Evolutionary conservation across 805 yeast genomes (phyloP), one percentile per base, ranked within the genome.

Genomic region (Candida ficus): DNA sequence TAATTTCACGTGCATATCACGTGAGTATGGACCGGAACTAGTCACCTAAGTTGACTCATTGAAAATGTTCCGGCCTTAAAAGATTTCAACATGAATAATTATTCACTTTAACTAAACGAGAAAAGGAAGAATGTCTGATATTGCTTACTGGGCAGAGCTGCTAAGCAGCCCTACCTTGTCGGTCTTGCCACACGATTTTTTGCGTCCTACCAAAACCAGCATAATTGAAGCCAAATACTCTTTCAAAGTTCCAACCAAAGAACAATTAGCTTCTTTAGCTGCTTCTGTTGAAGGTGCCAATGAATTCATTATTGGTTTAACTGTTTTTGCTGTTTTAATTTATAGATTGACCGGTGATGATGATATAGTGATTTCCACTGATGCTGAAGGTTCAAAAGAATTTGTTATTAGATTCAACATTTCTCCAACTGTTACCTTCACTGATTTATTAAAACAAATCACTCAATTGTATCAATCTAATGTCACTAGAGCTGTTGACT

Each of bases 281-380:
- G 25, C 44, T 26, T 47, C 55, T 30, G 47, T 58, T 26, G 32
- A 56, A 8, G 49, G 57, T n/a, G 41, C 63, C 7, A 39, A 50
- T 17, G 52, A 58, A 7, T 85, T 82, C 58, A 56, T 67, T 9
- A 61, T 75, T 13, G 79, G 80, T 0, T 67, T 87, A 46, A 67
- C 95, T 14, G 75, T 75, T 1, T 85, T 80, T 64, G 76, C 83
- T 19, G 77, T 83, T 1, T 70, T 91, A 42, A 71, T 87, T 29
- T 82, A 75, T 62, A 72, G 98, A 56, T 67, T 87, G 35, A 83
- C 96, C 2, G 98, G 97, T 19, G 98, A 91, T 59, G 97, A 91
- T 49, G 97, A 91, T 54, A 80, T 93, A 37, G 80, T 83, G n/a
- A 66, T 91, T 45, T 89, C 90, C n/a, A 79, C 89, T 0, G 78